Base-by-base conservation (phyloP, 768 basidiomycete genomes). In the Epithele typhae region DNA sequence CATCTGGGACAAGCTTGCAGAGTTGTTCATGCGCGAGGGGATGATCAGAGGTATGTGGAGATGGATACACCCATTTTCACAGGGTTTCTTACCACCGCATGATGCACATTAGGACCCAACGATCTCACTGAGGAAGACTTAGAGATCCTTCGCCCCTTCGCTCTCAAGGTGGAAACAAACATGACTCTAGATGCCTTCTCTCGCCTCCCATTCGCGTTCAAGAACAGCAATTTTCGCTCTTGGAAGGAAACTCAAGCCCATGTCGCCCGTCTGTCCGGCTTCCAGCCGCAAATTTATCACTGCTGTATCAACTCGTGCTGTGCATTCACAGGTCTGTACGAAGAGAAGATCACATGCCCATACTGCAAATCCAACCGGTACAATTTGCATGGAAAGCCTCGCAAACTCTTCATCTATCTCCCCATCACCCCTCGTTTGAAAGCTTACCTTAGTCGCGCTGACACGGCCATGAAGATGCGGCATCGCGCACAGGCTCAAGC, bases 301-400 rank as follows among this genome's bases (percentile, higher is more conserved):
- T 75, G 73, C 53, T 78, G 76, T 55, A 40, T 57, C 19, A 68
- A 70, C 40, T 71, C 68, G 0, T 77, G 76, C 50, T 56, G 56
- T 41, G 66, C 63, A 46, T 76, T 58, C 49, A 54, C 62, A 12
- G 72, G 71, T 21, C 53, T 60, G 0, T 59, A 66, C 25, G 54
- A 46, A 5, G 53, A 62, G 4, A 43, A 59, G 8, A 45, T 51
- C 0, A 18, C 21, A 7, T 78, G 75, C 45, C 67, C 66, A 1
- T 59, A 59, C 52, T 76, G 74, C 56, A 37, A 61, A 0, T 55
- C 58, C 36, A n/a, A 65, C 10, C 60, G 66, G 1, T 63, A 37
- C 40, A 36, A 59, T 34, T 1, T 45, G 9, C 33, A 43, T 27
- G 57, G 58, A 0, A 57, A 52, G 25, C 57, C 71, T 1, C 27